phyloP scores from a whole-genome alignment of 805 yeast species.

The Blastobotrys terrestris region DNA sequence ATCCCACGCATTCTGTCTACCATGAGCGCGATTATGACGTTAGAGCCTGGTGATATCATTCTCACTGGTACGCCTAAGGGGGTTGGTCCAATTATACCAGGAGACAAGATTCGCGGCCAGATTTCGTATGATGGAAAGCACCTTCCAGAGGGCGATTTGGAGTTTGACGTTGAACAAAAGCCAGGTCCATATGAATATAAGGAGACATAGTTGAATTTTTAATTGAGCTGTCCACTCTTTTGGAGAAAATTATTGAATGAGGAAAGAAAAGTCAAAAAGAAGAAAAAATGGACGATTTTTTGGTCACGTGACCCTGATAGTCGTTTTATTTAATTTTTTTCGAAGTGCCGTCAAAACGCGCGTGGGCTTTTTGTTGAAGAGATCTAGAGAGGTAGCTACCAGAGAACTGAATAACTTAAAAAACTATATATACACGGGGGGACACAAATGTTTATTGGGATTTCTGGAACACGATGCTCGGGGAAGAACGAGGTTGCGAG shows the following conservation, averaged over 20 bases:
- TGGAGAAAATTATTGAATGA: too few relatives aligned
- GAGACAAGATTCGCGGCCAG: slow-evolving; percentile 68
- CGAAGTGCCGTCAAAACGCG: too few relatives aligned
- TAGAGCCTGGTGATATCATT: slow-evolving; percentile 84
- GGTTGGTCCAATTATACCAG: slow-evolving; percentile 78
- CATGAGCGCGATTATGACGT: slow-evolving; percentile 84
- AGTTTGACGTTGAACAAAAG: slow-evolving; percentile 47
- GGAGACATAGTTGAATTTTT: slow-evolving; percentile 34
- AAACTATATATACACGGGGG: too few relatives aligned
- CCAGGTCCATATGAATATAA: slow-evolving; percentile 56
- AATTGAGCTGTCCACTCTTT: too few relatives aligned
- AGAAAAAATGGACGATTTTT: too few relatives aligned
- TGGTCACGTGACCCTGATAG: too few relatives aligned
- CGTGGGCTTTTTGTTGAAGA: too few relatives aligned
- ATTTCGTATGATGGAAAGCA: slow-evolving; percentile 50
- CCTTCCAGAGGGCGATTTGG: slow-evolving; percentile 45
- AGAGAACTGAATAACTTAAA: too few relatives aligned
- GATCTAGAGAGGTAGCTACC: too few relatives aligned
- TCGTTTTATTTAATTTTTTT: too few relatives aligned
- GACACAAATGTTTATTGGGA: slow-evolving; percentile 62
- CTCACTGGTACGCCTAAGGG: slow-evolving; percentile 98
- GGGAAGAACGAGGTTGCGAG: slow-evolving; percentile 62
- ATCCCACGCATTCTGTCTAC: slow-evolving; percentile 73
- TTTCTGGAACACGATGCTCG: slow-evolving; percentile 62
- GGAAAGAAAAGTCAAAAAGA: too few relatives aligned